Conservation (phyloP, 2,329 filamentous ascomycete species). For the Ophiocordyceps unilateralis region DNA sequence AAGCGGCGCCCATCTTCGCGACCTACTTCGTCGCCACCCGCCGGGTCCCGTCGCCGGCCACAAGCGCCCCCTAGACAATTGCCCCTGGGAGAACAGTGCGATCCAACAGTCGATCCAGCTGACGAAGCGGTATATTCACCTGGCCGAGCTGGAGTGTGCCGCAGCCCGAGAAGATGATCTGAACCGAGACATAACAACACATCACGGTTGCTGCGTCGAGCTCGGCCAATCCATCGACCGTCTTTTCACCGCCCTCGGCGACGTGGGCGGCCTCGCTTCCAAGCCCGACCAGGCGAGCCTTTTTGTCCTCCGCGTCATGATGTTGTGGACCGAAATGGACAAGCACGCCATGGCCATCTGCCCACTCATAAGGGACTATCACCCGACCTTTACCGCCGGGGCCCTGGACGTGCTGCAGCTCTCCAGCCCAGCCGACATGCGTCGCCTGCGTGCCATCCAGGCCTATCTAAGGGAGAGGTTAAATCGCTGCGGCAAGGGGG, state of each 20-base stretch:
- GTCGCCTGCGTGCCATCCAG: conserved; percentile 1
- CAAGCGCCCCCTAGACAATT: background rate
- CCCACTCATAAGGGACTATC: conserved; percentile 1
- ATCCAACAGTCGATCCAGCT: background rate
- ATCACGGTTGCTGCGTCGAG: background rate
- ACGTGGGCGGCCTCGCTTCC: background rate
- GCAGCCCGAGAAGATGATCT: background rate
- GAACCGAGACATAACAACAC: background rate
- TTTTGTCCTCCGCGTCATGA: conserved; percentile 4
- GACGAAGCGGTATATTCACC: background rate
- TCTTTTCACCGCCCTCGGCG: background rate
- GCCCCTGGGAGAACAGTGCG: background rate
- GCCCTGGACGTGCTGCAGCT: conserved; percentile 1
- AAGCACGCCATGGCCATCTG: conserved; percentile 1
- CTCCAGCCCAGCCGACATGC: background rate
- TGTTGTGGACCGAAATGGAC: conserved; percentile 6
- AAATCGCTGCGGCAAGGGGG: background rate
- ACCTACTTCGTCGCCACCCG: background rate
- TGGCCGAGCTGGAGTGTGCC: conserved; percentile 1
- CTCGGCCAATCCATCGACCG: background rate
- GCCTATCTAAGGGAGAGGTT: conserved; percentile 1
- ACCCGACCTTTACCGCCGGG: conserved; percentile 1
- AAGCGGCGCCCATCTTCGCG: conserved; percentile 17
- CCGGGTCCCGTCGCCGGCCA: background rate
- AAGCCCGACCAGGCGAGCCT: conserved; percentile 3